These are phyloP conservation scores for Colletotrichum cordylinicola DNA, from an alignment of 2,329 filamentous ascomycete species.

Conservation along the genomic window DNA sequence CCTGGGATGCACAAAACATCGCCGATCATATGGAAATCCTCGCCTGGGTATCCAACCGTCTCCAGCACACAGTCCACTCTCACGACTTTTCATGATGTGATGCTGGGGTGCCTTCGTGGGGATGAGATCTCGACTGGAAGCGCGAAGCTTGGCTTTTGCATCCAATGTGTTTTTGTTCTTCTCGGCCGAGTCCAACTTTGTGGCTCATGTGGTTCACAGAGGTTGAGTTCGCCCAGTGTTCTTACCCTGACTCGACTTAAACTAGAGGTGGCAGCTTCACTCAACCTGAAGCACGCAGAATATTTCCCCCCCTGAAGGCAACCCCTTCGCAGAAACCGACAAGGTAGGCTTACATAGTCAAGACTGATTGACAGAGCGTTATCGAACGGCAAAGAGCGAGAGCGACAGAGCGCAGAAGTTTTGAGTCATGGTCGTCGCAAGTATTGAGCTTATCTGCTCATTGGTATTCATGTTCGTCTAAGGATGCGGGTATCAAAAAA, in stretches of 20 bases:
- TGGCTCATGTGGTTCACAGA: not conserved
- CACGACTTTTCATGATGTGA: not conserved
- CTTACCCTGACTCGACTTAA: not conserved
- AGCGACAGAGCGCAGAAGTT: not conserved
- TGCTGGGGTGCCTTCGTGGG: constrained; percentile 7
- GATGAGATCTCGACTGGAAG: not conserved
- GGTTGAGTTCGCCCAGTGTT: not conserved
- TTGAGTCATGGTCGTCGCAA: not conserved
- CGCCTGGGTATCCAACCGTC: not conserved
- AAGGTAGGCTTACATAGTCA: not conserved
- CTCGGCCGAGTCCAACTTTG: not conserved
- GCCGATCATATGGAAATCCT: constrained; percentile 15
- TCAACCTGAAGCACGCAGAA: constrained; percentile 8
- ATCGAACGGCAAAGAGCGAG: not conserved
- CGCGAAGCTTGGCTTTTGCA: constrained; percentile 8
- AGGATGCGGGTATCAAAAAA: constrained; percentile 4
- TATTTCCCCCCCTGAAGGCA: not conserved
- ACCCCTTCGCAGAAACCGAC: not conserved
- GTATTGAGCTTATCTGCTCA: not conserved
- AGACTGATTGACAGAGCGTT: not conserved
- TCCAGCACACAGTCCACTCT: not conserved
- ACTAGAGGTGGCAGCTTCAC: not conserved
- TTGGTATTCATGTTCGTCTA: not conserved
- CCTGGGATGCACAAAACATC: not conserved
- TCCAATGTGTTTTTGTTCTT: not conserved